Percentiles rank a stretch among this genome's conserved stretches.
Conservation (phyloP, 345 rosid species). For the Murraya koenigii region DNA sequence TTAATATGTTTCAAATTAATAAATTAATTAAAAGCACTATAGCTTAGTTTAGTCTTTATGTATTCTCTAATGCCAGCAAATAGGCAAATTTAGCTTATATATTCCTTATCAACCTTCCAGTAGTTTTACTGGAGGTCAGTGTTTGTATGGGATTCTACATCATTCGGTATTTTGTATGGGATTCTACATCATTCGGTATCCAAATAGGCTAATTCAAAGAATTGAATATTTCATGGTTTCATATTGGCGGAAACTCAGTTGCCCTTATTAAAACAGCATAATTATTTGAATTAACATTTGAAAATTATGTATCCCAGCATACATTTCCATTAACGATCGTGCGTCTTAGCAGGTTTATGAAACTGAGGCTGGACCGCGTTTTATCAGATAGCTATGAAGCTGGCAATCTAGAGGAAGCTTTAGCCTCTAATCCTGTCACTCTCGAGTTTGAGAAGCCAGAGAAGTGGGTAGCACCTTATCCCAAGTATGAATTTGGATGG, state of each 20-base stretch:
- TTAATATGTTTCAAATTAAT: too few species aligned
- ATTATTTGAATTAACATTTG: neutral
- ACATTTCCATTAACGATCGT: constrained; percentile 6
- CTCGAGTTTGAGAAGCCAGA: constrained; percentile 76
- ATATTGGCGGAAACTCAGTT: neutral
- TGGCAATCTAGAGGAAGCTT: constrained; percentile 64
- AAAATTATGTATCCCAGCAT: neutral
- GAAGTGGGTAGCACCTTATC: constrained; percentile 91
- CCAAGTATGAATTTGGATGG: constrained; percentile 91
- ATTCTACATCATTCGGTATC: too few species aligned
- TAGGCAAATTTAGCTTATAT: neutral
- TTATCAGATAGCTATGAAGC: constrained; percentile 73
- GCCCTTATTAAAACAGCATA: neutral
- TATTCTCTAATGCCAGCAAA: too few species aligned
- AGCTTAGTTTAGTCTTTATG: too few species aligned
- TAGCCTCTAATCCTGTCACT: constrained; percentile 66
- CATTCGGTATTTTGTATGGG: too few species aligned
- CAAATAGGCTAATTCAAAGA: too few species aligned
- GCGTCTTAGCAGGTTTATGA: constrained; percentile 74
- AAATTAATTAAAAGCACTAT: too few species aligned
- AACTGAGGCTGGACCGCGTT: constrained; percentile 92
- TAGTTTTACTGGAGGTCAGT: neutral
- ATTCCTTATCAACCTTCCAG: neutral
- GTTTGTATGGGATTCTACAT: too few species aligned
- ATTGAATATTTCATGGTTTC: neutral